phyloP scores from a whole-genome alignment of 169 alveolate genomes.

The Plasmodium gonderi region DNA sequence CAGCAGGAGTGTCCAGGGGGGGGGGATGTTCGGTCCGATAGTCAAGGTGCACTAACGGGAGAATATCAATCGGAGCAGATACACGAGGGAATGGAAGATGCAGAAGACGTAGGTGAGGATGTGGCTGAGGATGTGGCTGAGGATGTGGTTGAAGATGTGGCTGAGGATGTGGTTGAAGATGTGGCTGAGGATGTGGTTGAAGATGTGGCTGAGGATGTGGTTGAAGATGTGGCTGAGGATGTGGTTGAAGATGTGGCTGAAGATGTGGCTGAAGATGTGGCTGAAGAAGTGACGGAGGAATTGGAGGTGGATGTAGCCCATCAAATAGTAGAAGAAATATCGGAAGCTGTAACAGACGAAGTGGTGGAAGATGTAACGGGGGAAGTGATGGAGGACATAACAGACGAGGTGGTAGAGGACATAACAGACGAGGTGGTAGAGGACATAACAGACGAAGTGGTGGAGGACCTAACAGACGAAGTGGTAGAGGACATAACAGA shows the following conservation, averaged over 20 bases:
- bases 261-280: neutral
- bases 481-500: neutral
- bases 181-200: too few species aligned
- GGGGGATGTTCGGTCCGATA: neutral
- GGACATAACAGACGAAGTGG: neutral
- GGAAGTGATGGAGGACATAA: neutral
- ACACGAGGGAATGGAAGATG: too few species aligned
- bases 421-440: neutral
- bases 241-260: too few species aligned
- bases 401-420: neutral
- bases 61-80: too few species aligned
- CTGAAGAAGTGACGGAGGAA: neutral
- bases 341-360: neutral
- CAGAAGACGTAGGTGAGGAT: too few species aligned
- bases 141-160: too few species aligned
- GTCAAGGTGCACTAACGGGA: too few species aligned
- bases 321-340: neutral
- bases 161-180: too few species aligned
- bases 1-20: neutral
- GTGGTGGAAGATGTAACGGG: too few species aligned
- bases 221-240: too few species aligned
- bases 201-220: too few species aligned
- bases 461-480: neutral
- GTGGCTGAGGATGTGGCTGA: too few species aligned
- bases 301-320: neutral